Conservation (phyloP, 768 basidiomycete species). For the Strobilomyces echinocephalus region DNA sequence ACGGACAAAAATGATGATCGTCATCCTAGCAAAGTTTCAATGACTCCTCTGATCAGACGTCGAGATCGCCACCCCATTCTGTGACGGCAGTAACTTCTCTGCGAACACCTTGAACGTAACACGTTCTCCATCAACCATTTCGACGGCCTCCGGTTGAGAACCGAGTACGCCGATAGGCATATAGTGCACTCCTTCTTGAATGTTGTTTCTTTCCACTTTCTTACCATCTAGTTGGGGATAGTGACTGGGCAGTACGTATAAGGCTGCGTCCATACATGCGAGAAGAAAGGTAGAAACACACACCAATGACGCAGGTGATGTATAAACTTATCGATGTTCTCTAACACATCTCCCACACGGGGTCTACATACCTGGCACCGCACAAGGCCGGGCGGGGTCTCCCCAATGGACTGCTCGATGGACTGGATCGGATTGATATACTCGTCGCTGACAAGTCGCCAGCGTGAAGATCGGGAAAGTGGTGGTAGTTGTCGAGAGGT, state of each 20-base stretch:
- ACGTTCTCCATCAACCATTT: constrained; percentile 1
- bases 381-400: fast-evolving
- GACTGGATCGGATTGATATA: neutral
- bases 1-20: no score
- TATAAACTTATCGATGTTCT: fast-evolving
- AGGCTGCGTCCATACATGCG: neutral
- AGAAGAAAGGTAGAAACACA: neutral
- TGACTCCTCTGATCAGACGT: no score
- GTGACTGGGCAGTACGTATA: neutral
- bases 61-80: neutral
- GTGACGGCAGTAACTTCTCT: neutral
- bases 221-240: no score
- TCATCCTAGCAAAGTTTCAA: no score
- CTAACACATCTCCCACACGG: neutral
- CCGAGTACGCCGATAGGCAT: neutral
- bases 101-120: neutral
- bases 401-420: neutral
- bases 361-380: constrained; percentile 4
- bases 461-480: neutral
- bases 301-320: neutral
- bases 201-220: fast-evolving
- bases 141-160: neutral
- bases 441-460: constrained; percentile 3
- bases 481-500: neutral
- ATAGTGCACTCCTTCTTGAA: neutral